A percentile compares a stretch with the other conserved stretches of the same genome.
phyloP scores from a whole-genome alignment of 2,329 filamentous ascomycete genomes.

The Aureobasidium subglaciale region DNA sequence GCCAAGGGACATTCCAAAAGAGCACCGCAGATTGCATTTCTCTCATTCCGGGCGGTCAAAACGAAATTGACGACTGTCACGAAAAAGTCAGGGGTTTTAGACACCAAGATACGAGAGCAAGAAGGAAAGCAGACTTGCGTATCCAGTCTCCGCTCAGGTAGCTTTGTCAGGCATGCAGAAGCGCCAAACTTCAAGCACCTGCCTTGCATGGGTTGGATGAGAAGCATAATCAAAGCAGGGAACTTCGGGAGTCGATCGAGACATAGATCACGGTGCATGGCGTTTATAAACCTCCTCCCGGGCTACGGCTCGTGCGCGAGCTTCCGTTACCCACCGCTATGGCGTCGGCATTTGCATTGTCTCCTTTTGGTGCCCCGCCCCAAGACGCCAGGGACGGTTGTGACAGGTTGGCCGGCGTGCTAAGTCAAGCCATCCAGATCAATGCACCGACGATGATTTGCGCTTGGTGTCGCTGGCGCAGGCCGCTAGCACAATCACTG shows the following conservation, averaged over 20 bases:
- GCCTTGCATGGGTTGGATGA: slow-evolving; percentile 6
- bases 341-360: slow-evolving; percentile 15
- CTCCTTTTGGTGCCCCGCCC: slow-evolving; percentile 12
- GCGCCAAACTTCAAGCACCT: slow-evolving; percentile 7
- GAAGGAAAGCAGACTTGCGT: slow-evolving; percentile 1
- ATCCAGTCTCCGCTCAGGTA: neutral
- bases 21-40: slow-evolving; percentile 3
- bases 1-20: neutral
- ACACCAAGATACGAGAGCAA: neutral
- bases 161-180: neutral
- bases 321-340: slow-evolving; percentile 16
- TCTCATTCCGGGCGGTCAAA: neutral
- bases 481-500: slow-evolving; percentile 14
- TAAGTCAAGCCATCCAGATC: slow-evolving; percentile 13
- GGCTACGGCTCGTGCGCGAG: slow-evolving; percentile 15
- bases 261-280: slow-evolving; percentile 12
- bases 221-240: slow-evolving; percentile 1
- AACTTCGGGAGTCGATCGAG: slow-evolving; percentile 9
- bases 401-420: slow-evolving; percentile 15
- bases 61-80: slow-evolving; percentile 1
- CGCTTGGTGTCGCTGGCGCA: slow-evolving; percentile 14
- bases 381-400: slow-evolving; percentile 16
- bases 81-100: slow-evolving; percentile 7
- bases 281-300: slow-evolving; percentile 13
- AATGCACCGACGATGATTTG: slow-evolving; percentile 15